Evolutionary conservation across 1,284 basidiomycete species (phyloP), one percentile per base, ranked within the genome.

Genomic region (Xerocomus amazonicus): DNA sequence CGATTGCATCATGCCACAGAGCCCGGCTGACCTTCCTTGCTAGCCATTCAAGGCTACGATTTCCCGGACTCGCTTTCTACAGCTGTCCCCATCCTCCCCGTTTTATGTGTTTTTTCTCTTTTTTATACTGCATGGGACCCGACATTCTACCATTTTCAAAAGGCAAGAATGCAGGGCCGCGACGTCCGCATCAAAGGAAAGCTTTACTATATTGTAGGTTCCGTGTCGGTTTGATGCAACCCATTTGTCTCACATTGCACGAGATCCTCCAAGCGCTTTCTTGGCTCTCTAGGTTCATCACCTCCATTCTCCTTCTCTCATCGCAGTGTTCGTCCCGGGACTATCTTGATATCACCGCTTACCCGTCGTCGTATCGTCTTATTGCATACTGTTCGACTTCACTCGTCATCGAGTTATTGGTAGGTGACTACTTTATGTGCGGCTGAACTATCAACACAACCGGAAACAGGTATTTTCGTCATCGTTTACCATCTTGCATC

Each of bases 51-150:
- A 40, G 58, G 56, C 32, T 53, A 46, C 34, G 19, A 49, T 13
- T 66, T 69, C 32, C 64, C 67, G 6, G 53, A 9, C 40, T 41
- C 33, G 9, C 50, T 64, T 16, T 34, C 54, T 3, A 41, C 40
- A 10, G 39, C 54, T 16, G 38, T 59, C 4, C 63, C 63, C 9
- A 26, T 53, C 3, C 66, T 84, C 40, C 82, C 83, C 1, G n/a
- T 73, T 9, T 23, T 86, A 13, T 67, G 70, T 19, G 43, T 83
- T 2, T 8, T 78, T 23, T 87, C 87, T 13, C 59, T 89, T 23
- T 58, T 83, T 10, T 90, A 87, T 80, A 80, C 79, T 0, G 79
- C 76, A 3, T 91, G 88, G 88, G 81, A 91, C 60, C 88, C 87
- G 6, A 87, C 84, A 14, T 90, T 87, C 60, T 70, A 76, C 6